Percentiles rank a stretch among this genome's conserved stretches.
phyloP scores from a whole-genome alignment of 2,329 filamentous ascomycete species.

The Immersiporthe knoxdaviesiana region DNA sequence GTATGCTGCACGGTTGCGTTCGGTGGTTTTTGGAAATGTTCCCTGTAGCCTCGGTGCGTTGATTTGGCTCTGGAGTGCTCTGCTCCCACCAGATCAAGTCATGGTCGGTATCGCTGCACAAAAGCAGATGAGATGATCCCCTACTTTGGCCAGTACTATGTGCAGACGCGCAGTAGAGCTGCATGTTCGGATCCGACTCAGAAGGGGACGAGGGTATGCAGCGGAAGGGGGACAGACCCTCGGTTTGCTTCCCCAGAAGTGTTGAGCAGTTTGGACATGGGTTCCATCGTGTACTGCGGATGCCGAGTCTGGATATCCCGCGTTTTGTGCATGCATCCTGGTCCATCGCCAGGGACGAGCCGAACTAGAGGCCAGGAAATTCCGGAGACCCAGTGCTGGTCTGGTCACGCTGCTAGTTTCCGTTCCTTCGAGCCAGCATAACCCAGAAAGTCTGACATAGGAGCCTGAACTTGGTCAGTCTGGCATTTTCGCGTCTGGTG shows the following conservation, averaged over 20 bases:
- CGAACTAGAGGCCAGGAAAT: background rate
- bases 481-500: background rate
- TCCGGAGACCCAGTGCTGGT: background rate
- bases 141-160: background rate
- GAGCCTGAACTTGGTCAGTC: background rate
- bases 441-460: background rate
- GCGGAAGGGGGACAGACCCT: background rate
- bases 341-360: background rate
- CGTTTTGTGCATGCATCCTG: background rate
- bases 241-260: background rate
- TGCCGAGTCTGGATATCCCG: background rate
- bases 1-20: background rate
- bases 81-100: background rate
- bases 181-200: background rate
- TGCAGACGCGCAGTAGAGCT: no score
- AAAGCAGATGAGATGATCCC: background rate
- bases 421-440: background rate
- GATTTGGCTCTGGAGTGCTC: background rate
- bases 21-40: background rate
- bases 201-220: background rate
- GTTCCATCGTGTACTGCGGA: background rate
- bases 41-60: background rate
- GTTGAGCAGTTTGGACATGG: background rate
- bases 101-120: background rate
- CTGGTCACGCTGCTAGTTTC: background rate